phyloP scores from a whole-genome alignment of 805 yeast genomes.

The Kregervanrija fluxuum region DNA sequence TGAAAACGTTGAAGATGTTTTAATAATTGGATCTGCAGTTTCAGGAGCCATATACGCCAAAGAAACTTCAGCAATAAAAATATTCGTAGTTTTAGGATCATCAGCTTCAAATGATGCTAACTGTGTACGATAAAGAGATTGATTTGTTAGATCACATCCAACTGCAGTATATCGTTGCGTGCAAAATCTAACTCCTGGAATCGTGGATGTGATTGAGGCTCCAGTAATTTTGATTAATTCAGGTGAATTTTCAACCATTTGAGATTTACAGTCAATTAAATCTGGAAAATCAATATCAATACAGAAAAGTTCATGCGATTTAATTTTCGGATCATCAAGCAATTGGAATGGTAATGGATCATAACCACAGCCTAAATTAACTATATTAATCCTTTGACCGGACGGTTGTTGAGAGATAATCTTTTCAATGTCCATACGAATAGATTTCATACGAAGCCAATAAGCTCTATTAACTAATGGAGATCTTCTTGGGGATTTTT shows the following conservation, averaged over 20 bases:
- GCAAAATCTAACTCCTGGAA: slow-evolving; percentile 24
- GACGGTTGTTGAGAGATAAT: slow-evolving; percentile 31
- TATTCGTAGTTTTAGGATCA: slow-evolving; percentile 30
- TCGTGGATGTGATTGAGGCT: slow-evolving; percentile 4
- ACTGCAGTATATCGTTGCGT: slow-evolving; percentile 46
- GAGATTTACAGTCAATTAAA: slow-evolving; percentile 47
- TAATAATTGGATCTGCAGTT: slow-evolving; percentile 56
- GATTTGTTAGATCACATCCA: slow-evolving; percentile 61
- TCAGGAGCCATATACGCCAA: slow-evolving; percentile 70
- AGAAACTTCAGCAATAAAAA: slow-evolving; percentile 78
- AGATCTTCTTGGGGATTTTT: slow-evolving; percentile 57
- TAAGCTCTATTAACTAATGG: slow-evolving; percentile 81
- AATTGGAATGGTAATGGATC: slow-evolving; percentile 54
- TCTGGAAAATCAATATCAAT: slow-evolving; percentile 75
- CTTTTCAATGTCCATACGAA: slow-evolving; percentile 42
- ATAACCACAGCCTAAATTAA: slow-evolving; percentile 78
- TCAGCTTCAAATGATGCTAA: slow-evolving; percentile 22
- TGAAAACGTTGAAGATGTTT: slow-evolving; percentile 35
- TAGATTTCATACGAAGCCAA: slow-evolving; percentile 73
- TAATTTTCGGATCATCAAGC: slow-evolving; percentile 23
- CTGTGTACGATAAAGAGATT: slow-evolving; percentile 29
- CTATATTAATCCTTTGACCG: slow-evolving; percentile 27
- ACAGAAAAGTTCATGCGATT: slow-evolving; percentile 32
- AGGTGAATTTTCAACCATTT: slow-evolving; percentile 40
- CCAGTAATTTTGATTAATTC: slow-evolving; percentile 45